A percentile compares a stretch with the other conserved stretches of the same genome.
Conservation (phyloP, 148 eudicot species). For the Vaccinium corymbosum region DNA sequence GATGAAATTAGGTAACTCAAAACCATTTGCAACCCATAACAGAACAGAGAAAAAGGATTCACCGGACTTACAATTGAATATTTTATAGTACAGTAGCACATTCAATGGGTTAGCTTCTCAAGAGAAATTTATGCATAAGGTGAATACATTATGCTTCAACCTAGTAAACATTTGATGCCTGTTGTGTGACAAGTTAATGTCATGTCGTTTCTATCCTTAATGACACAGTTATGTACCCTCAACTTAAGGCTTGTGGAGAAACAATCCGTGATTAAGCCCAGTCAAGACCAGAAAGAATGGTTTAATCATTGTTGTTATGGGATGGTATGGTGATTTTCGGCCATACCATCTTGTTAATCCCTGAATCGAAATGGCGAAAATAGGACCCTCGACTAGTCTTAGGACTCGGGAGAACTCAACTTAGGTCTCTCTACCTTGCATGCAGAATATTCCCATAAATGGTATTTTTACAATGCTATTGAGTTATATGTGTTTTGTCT, state of each 20-base stretch:
- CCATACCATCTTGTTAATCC: neutral
- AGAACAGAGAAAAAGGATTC: neutral
- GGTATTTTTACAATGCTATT: neutral
- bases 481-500: neutral
- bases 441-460: neutral
- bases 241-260: neutral
- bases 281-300: neutral
- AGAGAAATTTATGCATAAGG: neutral
- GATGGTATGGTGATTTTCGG: neutral
- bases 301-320: neutral
- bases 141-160: neutral
- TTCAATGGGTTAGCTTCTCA: neutral
- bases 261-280: neutral
- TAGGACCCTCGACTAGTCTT: neutral
- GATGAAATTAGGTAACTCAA: neutral
- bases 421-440: neutral
- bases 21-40: neutral
- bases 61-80: neutral
- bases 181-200: neutral
- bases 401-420: neutral
- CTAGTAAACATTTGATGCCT: neutral
- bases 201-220: neutral
- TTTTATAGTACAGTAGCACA: neutral
- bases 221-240: neutral
- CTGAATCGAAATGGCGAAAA: neutral